Base-by-base conservation (phyloP, 345 rosid genomes). In the Ceriops zippeliana region DNA sequence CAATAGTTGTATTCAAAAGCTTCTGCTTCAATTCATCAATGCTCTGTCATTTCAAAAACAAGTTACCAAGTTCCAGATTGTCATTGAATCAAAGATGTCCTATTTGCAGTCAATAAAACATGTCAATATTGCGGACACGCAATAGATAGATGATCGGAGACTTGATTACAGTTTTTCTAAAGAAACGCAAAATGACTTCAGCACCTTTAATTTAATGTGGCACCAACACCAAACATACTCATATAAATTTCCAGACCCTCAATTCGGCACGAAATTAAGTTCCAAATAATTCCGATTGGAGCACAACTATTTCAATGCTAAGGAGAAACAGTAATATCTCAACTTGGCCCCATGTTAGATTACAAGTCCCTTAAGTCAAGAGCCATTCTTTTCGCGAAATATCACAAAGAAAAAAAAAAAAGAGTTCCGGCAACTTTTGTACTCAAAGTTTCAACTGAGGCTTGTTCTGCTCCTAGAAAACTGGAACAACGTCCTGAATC, bases 1-100 rank as follows among this genome's bases (percentile, higher is more conserved):
- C 96, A 2, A 89, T 58, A 20, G 83, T 68, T 49, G 80, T 76
- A 77, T 56, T 85, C 24, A 89, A 79, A 63, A 96, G 90, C 83
- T 84, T 87, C 78, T 89, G 85, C 75, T 82, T 84, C 80, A 89
- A 63, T 10, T 85, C 93, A 66, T 87, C 91, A 67, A 83, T 35
- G 61, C 71, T 76, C 97, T 95, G 95, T 61, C 20, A 63, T 66
- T 58, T 62, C 61, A 68, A 69, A 51, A 51, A 51, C 32, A 49
- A 2, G 22, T 57, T 3, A 38, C 30, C 69, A 62, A 75, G 56
- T 26, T 30, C 8, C 47, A 17, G 32, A 38, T 17, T 34, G 70
- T 30, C 47, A 34, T 66, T 27, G 7, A 21, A n/a, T 24, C 28
- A 24, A 20, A 56, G 16, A 27, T 42, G 49, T 42, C 49, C 49